Conservation (phyloP, 805 yeast genomes). For the Nakazawaea molendinolei region DNA sequence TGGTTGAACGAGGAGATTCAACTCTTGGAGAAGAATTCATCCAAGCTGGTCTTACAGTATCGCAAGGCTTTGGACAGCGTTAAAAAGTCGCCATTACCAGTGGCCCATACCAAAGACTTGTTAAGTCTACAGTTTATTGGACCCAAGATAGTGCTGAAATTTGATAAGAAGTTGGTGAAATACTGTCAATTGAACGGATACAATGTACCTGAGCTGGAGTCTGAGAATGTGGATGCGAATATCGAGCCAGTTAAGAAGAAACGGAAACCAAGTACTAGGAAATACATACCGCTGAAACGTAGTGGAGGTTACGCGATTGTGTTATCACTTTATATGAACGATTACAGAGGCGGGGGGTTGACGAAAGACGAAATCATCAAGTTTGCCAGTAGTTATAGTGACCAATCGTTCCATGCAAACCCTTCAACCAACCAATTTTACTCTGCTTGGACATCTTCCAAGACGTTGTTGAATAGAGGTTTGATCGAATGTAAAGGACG, state of each 20-base stretch:
- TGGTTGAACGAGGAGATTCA: constrained; percentile 55
- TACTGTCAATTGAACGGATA: constrained; percentile 54
- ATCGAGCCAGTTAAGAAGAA: constrained; percentile 17
- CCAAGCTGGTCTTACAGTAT: constrained; percentile 47
- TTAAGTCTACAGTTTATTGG: constrained; percentile 63
- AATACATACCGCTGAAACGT: constrained; percentile 65
- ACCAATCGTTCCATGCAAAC: constrained; percentile 50
- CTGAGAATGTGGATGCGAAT: constrained; percentile 11
- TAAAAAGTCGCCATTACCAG: constrained; percentile 32
- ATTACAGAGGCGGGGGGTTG: constrained; percentile 46
- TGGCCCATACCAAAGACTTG: constrained; percentile 53
- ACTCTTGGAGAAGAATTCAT: constrained; percentile 38
- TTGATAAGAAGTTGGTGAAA: constrained; percentile 38
- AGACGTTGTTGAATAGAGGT: constrained; percentile 54
- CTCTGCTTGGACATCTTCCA: constrained; percentile 71
- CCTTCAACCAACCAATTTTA: constrained; percentile 57
- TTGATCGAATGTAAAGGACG: constrained; percentile 50
- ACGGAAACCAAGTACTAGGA: constrained; percentile 21
- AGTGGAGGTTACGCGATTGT: constrained; percentile 85
- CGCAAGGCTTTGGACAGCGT: constrained; percentile 51
- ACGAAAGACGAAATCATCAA: constrained; percentile 52
- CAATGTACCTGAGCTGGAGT: constrained; percentile 30
- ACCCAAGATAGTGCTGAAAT: constrained; percentile 48
- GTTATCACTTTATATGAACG: constrained; percentile 47
- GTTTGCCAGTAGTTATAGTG: constrained; percentile 49